phyloP scores from a whole-genome alignment of 306 rosid species.

The Corylus avellana region DNA sequence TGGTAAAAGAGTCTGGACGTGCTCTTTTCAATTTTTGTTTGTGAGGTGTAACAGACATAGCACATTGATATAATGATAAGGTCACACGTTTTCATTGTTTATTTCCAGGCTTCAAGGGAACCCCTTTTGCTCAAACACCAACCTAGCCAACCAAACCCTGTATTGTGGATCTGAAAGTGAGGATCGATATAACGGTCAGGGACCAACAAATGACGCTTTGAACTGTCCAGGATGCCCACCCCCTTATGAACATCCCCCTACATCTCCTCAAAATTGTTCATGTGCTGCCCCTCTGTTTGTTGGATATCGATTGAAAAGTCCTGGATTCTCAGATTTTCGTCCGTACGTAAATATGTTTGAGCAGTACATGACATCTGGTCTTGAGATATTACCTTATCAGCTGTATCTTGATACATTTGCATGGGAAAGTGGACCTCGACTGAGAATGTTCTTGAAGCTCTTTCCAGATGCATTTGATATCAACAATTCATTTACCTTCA shows the following conservation, averaged over 20 bases:
- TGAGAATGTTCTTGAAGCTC: constrained; percentile 64
- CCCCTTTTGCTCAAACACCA: constrained; percentile 62
- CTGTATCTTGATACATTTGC: constrained; percentile 43
- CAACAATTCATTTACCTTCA: constrained; percentile 37
- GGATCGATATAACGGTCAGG: constrained; percentile 13
- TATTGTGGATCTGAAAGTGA: constrained; percentile 56
- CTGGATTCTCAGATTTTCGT: constrained; percentile 65
- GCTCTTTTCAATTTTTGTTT: not conserved
- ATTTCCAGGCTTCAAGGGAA: constrained; percentile 85
- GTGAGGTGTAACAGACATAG: not conserved
- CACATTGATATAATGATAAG: not conserved
- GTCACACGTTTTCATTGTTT: not conserved
- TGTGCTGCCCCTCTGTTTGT: constrained; percentile 71
- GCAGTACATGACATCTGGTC: constrained; percentile 48
- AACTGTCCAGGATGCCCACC: constrained; percentile 63
- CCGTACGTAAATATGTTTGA: constrained; percentile 48
- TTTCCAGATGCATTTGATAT: constrained; percentile 47
- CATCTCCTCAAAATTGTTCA: constrained; percentile 42
- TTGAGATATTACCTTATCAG: constrained; percentile 44
- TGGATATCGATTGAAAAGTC: constrained; percentile 87
- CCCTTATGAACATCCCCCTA: constrained; percentile 50
- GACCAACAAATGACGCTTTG: constrained; percentile 24
- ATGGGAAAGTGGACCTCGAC: constrained; percentile 79
- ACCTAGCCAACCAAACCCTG: constrained; percentile 38
- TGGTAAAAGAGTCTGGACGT: not conserved